Evolutionary conservation across 108 stramenopile species (phyloP), one percentile per base, ranked within the genome.

Genomic region (Pseudonitzschia delicatissima): DNA sequence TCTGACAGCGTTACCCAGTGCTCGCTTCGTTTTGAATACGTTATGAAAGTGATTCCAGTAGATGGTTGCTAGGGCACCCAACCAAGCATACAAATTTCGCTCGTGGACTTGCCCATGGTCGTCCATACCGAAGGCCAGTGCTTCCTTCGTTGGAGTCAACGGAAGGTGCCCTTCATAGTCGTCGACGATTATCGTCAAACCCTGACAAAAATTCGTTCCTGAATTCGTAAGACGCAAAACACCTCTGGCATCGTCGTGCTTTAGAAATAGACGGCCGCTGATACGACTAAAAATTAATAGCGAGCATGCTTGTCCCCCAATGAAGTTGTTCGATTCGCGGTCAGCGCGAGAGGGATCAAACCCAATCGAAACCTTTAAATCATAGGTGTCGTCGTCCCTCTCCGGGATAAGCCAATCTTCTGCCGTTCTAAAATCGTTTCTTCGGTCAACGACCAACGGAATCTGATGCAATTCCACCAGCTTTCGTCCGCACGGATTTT

Each of bases 141-240:
- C 62, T 49, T 82, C 78, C 57, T 83, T 83, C 3, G 82, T 80
- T 6, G 82, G 82, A 35, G 72, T 83, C 5, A 83, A 61, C 12
- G 82, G 82, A 6, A 83, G 45, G 28, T 64, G 23, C 5, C 79
- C 82, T 37, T 35, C 66, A 21, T 55, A 35, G 57, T 83, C 82
- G 52, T 83, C 79, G n/a, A 83, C 57, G 7, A 83, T 70, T 21
- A 83, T 36, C 3, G 79, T 78, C 66, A 83, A 44, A 8, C 77
- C 82, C 36, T 71, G 69, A 55, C 53, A 55, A 55, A 33, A 55
- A 27, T 55, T 31, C 31, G 53, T 76, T 36, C 78, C 78, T 11
- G 72, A 67, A 17, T 69, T 66, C 8, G 31, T 35, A 4, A 79
- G 34, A 1, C 45, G 45, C 2, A 82, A 37, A 32, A 64, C 13